Percentiles rank a stretch among this genome's conserved stretches.
Conservation (phyloP, 306 rosid genomes). For the Cicer judaicum region DNA sequence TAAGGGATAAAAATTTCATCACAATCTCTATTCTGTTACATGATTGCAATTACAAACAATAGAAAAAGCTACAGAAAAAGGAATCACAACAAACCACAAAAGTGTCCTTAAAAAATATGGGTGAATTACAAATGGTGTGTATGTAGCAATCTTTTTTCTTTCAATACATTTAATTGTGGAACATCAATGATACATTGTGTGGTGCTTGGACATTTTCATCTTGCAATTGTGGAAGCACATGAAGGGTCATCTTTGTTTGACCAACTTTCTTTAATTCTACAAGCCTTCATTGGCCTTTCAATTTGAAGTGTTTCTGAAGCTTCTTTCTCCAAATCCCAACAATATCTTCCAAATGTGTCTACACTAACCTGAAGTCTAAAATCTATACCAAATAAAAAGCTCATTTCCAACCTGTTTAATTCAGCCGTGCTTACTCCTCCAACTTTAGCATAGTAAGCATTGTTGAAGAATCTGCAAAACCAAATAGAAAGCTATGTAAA, state of each 20-base stretch:
- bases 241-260: constrained; percentile 71
- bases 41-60: constrained; percentile 38
- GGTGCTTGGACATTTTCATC: constrained; percentile 53
- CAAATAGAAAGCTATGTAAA: constrained; percentile 19
- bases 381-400: constrained; percentile 80
- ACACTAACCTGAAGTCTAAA: constrained; percentile 80
- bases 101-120: constrained; percentile 31
- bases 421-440: constrained; percentile 90
- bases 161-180: constrained; percentile 28
- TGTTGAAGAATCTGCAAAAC: constrained; percentile 84
- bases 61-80: constrained; percentile 14
- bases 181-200: constrained; percentile 31
- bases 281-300: constrained; percentile 78
- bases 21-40: constrained; percentile 42
- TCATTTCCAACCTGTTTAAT: constrained; percentile 88
- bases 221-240: constrained; percentile 72
- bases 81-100: constrained; percentile 33
- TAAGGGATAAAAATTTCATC: constrained; percentile 38
- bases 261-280: constrained; percentile 78
- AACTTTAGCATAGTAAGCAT: constrained; percentile 94
- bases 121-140: constrained; percentile 39
- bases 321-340: constrained; percentile 75
- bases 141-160: constrained; percentile 21
- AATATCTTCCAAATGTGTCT: constrained; percentile 77
- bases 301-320: constrained; percentile 63